Percentiles rank a stretch among this genome's conserved stretches.
These are phyloP conservation scores for Porodaedalea pini DNA, from an alignment of 1,284 basidiomycete genomes.

Conservation along the genomic window DNA sequence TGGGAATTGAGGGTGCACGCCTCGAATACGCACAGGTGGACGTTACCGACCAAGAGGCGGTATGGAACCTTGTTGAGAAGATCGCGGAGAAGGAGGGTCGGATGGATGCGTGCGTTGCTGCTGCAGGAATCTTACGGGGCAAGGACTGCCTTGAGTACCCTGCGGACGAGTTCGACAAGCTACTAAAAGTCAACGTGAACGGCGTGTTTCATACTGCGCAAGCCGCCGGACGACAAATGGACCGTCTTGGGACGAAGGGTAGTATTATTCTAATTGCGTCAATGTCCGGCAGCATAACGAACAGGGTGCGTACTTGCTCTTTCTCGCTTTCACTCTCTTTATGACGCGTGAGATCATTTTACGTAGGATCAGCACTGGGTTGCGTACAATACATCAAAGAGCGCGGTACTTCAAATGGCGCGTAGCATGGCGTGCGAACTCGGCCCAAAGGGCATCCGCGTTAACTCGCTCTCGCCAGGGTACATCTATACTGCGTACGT, in stretches of 20 bases:
- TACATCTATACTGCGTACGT: constrained; percentile 70
- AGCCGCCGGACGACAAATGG: constrained; percentile 76
- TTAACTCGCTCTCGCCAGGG: constrained; percentile 72
- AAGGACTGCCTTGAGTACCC: constrained; percentile 69
- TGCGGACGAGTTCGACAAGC: constrained; percentile 62
- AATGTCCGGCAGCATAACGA: constrained; percentile 58
- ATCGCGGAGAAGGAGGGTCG: constrained; percentile 63
- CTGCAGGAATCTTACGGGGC: constrained; percentile 70
- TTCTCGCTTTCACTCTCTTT: constrained; percentile 39
- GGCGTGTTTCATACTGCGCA: constrained; percentile 78
- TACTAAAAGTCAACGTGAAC: constrained; percentile 66
- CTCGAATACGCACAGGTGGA: constrained; percentile 67
- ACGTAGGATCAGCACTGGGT: constrained; percentile 68
- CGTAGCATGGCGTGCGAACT: constrained; percentile 84
- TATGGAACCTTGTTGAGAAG: constrained; percentile 55
- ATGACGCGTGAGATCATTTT: neutral
- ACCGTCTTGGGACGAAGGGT: constrained; percentile 60
- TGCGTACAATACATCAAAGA: constrained; percentile 79
- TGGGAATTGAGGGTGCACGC: constrained; percentile 39
- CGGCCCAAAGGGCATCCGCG: constrained; percentile 63
- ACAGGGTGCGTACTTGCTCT: constrained; percentile 47
- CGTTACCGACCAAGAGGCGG: constrained; percentile 54
- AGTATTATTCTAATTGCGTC: constrained; percentile 83
- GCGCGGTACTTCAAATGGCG: constrained; percentile 78
- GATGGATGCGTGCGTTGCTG: constrained; percentile 72